Evolutionary conservation across 257 asterid species (phyloP), one percentile per base, ranked within the genome.

Genomic region (Nicotiana undulata): DNA sequence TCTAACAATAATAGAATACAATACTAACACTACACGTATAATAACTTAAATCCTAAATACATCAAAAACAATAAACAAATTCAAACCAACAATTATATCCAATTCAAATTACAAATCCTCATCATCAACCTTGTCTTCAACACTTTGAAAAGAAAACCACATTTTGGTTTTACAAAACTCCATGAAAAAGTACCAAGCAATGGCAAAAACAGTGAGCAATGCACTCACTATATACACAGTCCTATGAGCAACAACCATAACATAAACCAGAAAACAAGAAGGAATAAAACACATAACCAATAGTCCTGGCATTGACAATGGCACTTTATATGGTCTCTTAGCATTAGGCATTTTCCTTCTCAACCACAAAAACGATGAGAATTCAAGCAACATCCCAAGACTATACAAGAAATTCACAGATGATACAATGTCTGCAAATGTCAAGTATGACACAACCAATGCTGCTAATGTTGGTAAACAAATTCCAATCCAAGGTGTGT

Each of bases 401-500:
- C 93, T 89, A 13, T 91, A 92, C 85, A 90, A 56, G 82, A 92
- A 91, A 81, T 92, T 92, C n/a, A 88, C 96, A 4, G 90, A 83
- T 0, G 93, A 87, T 2, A 92, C 80, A 0, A 91, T 84, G 5
- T 87, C 87, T 0, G 87, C n/a, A 40, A 82, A 91, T 17, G 79
- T 32, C 83, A 92, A 37, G 81, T 37, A 89, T 2, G 94, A 86
- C 55, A 91, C 86, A 0, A 81, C 86, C 15, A 92, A 74, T 1
- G 95, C 85, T 5, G 90, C 77, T 24, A 79, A 12, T 0, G 96
- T 88, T 29, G 96, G 83, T 20, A 88, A 11, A 34, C 86, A 6
- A 6, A 92, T 90, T 59, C 93, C 97, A 2, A 89, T 77, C 96
- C 96, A 91, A 0, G 97, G 97, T 6, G 97, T 92, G 44, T 81